Percentiles rank a stretch among this genome's conserved stretches.
Conservation (phyloP, 352 stramenopile genomes). For the Globisporangium cystogenes region DNA sequence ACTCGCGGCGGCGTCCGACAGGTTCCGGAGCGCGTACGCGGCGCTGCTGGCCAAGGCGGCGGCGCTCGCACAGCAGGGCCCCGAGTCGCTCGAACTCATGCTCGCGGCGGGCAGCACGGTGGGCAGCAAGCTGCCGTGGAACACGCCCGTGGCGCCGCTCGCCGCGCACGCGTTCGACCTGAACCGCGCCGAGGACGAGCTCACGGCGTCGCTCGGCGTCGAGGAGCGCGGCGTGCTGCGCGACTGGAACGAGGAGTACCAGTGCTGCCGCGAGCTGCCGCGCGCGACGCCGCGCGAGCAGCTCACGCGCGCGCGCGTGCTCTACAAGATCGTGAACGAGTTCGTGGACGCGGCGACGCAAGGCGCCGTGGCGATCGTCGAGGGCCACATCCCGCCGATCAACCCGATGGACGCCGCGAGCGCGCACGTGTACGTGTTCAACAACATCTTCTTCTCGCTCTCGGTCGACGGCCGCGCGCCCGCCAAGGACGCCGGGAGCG, state of each 20-base stretch:
- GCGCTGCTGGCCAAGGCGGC: slow-evolving; percentile 79
- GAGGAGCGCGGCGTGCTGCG: slow-evolving; percentile 89
- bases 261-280: slow-evolving; percentile 86
- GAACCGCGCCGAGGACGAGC: slow-evolving; percentile 87
- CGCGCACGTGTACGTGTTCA: slow-evolving; percentile 96
- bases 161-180: slow-evolving; percentile 69
- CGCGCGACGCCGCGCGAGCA: slow-evolving; percentile 80
- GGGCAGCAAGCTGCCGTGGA: slow-evolving; percentile 76
- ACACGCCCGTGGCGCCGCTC: slow-evolving; percentile 33
- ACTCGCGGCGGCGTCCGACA: slow-evolving; percentile 55
- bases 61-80: slow-evolving; percentile 61
- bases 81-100: slow-evolving; percentile 85
- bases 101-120: slow-evolving; percentile 71
- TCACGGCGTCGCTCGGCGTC: slow-evolving; percentile 88
- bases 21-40: slow-evolving; percentile 70
- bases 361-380: slow-evolving; percentile 90
- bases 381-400: slow-evolving; percentile 93
- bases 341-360: slow-evolving; percentile 92
- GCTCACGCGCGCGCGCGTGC: slow-evolving; percentile 90
- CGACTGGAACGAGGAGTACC: slow-evolving; percentile 98
- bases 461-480: slow-evolving; percentile 76
- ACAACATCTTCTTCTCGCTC: slow-evolving; percentile 97
- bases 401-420: slow-evolving; percentile 93
- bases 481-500: slow-evolving; percentile 57
- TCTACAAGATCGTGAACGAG: slow-evolving; percentile 94